Base-by-base conservation (phyloP, 495 filamentous ascomycete species). In the Geoglossum glabrum region DNA sequence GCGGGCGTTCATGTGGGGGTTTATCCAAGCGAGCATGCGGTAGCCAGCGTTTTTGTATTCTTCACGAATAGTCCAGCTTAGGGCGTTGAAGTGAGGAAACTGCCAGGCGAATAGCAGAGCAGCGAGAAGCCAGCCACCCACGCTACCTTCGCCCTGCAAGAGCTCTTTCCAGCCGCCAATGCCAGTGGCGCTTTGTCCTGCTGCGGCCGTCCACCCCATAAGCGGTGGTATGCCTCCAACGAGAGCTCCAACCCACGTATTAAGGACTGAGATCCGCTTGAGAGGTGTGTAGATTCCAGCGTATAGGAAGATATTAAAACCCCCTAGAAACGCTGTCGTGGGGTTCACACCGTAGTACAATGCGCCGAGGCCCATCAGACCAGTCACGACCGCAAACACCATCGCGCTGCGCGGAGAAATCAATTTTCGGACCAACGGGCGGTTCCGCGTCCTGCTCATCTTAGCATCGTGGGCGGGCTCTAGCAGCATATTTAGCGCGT, bases 121-220 rank as follows among this genome's bases (percentile, higher is more conserved):
- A 5, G 86, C 93, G 0, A 95, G 72, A 7, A 97, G 68, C 92
- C 92, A 98, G 0, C 90, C 93, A 1, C 92, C 92, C 7, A 84
- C 70, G 57, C 82, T 84, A 13, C 72, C 71, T 64, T 82, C 73
- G 19, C 79, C 77, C 62, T 85, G 78, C 0, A 98, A 76, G 31
- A 96, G 79, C 58, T 95, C 89, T 25, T 77, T 74, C 83, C 86
- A 90, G 13, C 75, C 77, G 57, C 76, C 78, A 58, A 77, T 81
- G 1, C 79, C 81, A 0, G 82, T 83, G n/a, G 89, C 87, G 46
- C 77, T 84, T 69, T 94, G 86, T 47, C 88, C 89, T 0, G 86
- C 86, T 1, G 90, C 92, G 0, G 92, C 92, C 15, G 90, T 83
- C 92, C 92, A 98, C 64, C 92, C 92, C 92, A 98, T 98, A 52